Conservation (phyloP, 495 filamentous ascomycete genomes). For the Lepraria neglecta region DNA sequence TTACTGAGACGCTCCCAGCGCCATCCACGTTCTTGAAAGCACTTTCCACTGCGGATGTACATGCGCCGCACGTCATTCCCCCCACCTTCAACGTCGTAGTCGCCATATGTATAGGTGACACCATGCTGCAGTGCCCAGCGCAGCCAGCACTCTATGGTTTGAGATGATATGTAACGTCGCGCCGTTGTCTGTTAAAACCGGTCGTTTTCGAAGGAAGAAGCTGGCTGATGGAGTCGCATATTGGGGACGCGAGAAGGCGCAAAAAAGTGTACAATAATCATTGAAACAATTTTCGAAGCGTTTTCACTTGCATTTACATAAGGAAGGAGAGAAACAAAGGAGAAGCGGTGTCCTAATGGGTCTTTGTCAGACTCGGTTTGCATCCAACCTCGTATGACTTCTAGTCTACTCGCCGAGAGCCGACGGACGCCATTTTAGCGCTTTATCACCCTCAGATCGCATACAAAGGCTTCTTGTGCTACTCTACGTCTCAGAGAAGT, state of each 20-base stretch:
- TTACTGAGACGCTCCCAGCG: constrained; percentile 77
- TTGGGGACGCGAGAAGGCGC: background rate
- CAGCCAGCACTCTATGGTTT: background rate
- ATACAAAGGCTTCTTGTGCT: no score
- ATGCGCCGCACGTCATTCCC: constrained; percentile 93
- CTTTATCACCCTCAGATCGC: no score
- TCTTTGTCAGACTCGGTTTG: constrained; percentile 14
- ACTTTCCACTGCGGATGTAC: constrained; percentile 77
- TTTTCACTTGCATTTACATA: background rate
- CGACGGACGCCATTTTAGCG: no score
- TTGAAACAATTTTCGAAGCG: background rate
- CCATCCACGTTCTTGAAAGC: constrained; percentile 78
- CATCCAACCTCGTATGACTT: background rate
- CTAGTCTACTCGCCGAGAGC: background rate
- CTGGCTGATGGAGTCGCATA: background rate
- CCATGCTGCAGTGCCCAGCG: constrained; percentile 18
- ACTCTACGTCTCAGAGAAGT: no score
- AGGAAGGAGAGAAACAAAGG: background rate
- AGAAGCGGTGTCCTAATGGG: background rate
- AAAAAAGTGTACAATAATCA: background rate
- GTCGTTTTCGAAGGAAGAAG: background rate
- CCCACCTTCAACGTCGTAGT: constrained; percentile 86
- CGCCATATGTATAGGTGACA: constrained; percentile 56
- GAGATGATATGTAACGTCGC: background rate
- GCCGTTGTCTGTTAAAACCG: background rate